Evolutionary conservation across 169 alveolate species (phyloP).

Genomic region (Plasmodium vivax): DNA sequence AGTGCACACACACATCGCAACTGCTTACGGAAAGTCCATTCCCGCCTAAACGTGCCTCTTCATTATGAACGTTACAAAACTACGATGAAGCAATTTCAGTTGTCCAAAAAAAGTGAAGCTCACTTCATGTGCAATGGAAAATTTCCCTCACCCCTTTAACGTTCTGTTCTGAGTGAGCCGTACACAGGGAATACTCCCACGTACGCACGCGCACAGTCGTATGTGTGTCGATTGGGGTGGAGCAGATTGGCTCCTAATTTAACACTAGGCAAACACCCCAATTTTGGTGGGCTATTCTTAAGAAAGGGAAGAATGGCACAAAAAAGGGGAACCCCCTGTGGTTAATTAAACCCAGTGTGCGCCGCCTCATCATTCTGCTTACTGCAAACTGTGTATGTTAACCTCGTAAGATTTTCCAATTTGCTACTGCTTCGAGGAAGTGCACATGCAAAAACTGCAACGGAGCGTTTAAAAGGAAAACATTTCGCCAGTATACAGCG

Average conservation of each 20-base stretch:
- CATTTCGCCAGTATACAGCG: background rate
- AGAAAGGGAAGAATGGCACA: background rate
- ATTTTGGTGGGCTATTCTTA: background rate
- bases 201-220: background rate
- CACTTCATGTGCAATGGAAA: background rate
- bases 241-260: background rate
- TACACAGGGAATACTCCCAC: background rate
- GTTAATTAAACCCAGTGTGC: background rate
- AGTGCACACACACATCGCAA: background rate
- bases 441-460: background rate
- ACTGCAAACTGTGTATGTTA: background rate
- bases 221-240: background rate
- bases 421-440: background rate
- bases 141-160: background rate
- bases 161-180: background rate
- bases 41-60: background rate
- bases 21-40: background rate
- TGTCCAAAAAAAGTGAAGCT: background rate
- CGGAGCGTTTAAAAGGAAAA: background rate
- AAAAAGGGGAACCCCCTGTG: background rate
- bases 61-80: background rate
- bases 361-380: background rate
- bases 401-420: background rate
- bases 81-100: background rate
- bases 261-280: background rate